Evolutionary conservation across 106 monocot genomes (phyloP), one percentile per base, ranked within the genome.

Genomic region (Dioscorea alata): DNA sequence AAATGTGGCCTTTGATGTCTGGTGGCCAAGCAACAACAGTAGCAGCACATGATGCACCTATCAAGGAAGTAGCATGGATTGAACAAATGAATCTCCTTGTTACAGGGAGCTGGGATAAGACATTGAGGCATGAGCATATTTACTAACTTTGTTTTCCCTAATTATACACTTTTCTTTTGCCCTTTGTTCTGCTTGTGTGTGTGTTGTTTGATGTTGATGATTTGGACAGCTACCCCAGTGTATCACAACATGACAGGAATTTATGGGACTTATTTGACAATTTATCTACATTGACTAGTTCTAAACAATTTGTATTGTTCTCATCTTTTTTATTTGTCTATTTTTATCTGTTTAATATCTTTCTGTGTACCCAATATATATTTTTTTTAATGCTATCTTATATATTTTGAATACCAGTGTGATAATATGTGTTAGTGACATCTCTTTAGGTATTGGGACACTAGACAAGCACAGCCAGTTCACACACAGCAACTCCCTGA

Each of bases 1-100:
- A 97, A 63, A 97, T 97, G 97, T 97, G 97, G 92, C 92, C 97
- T 32, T 82, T 97, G 65, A 49, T 92, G 70, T 87, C 92, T 65
- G 92, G 92, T 49, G 97, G 92, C 34, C 92, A 92, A 69, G 86
- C 97, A 33, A 76, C 86, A 17, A 80, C 78, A 17, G 87, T 97
- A 17, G 92, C 97, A 31, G 80, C 83, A 61, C 97, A 97, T 76
- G 97, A 97, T 79, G 89, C 86, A 59, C 97, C 97, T 54, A 73
- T 97, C 31, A 90, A 83, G 72, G 84, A 97, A 61, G 48, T 97
- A 49, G 84, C 92, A 15, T 97, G 97, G 97, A 85, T 97, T 68
- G 82, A 81, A 56, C 89, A 87, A 35, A 79, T 97, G 87, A 97
- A 85, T 70, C 80, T 87, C 32, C 80, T 92, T 79, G 92, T 97